Percentiles rank a stretch among this genome's conserved stretches.
Evolutionary conservation across 2,329 filamentous ascomycete species (phyloP).

Genomic region (Penicillium sp.): DNA sequence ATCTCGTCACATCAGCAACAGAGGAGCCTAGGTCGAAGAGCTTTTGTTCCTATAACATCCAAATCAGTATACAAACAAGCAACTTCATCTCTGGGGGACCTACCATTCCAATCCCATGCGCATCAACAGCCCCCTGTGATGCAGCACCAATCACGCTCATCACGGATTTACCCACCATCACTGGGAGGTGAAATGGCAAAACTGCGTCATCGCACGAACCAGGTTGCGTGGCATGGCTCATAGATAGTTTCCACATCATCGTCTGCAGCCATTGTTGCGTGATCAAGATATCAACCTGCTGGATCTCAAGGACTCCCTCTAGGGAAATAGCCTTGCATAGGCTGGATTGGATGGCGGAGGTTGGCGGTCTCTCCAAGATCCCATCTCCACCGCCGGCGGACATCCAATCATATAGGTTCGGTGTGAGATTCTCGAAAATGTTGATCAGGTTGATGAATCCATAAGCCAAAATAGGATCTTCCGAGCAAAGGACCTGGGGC

Average conservation of each 20-base stretch:
- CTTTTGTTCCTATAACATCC: conserved; percentile 30
- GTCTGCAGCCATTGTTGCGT: conserved; percentile 64
- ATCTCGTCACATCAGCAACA: conserved; percentile 29
- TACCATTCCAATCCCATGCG: conserved; percentile 67
- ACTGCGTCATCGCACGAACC: conserved; percentile 48
- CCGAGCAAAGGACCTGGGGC: conserved; percentile 54
- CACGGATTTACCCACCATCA: conserved; percentile 56
- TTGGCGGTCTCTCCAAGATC: conserved; percentile 24
- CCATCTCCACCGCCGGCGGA: conserved; percentile 28
- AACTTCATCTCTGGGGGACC: conserved; percentile 21
- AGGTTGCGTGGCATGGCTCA: conserved; percentile 56
- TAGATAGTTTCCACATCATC: conserved; percentile 64
- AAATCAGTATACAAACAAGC: neutral
- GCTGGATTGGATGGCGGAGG: conserved; percentile 45
- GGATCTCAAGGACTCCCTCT: conserved; percentile 52
- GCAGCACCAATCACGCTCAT: conserved; percentile 63
- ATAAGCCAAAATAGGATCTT: conserved; percentile 39
- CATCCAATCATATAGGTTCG: conserved; percentile 34
- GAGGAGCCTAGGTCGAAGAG: conserved; percentile 30
- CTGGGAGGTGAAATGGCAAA: conserved; percentile 56
- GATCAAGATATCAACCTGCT: conserved; percentile 59
- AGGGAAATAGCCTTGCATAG: conserved; percentile 48
- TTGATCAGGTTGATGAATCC: conserved; percentile 36
- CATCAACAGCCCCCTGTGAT: conserved; percentile 63
- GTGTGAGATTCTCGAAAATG: conserved; percentile 33